phyloP scores from a whole-genome alignment of 495 filamentous ascomycete species.

The Hypoxylon lienhwacheense region DNA sequence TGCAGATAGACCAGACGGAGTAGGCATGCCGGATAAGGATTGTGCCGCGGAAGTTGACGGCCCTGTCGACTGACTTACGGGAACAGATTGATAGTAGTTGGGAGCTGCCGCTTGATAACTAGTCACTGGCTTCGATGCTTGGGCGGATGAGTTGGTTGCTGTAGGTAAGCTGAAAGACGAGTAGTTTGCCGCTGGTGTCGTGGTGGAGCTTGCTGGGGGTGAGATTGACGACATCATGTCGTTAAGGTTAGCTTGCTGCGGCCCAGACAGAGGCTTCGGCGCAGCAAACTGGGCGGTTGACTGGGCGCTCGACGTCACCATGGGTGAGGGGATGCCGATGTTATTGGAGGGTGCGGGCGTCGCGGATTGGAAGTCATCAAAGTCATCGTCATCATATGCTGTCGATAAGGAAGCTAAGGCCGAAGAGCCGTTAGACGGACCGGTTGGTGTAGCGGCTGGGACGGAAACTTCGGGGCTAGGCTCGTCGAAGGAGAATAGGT shows the following conservation, averaged over 20 bases:
- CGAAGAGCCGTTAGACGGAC: conserved; percentile 49
- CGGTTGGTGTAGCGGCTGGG: conserved; percentile 47
- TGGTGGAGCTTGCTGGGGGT: conserved; percentile 62
- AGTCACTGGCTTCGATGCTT: conserved; percentile 56
- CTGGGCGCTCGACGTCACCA: conserved; percentile 66
- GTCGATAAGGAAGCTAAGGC: conserved; percentile 58
- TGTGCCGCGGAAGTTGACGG: conserved; percentile 33
- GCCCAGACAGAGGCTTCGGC: conserved; percentile 79
- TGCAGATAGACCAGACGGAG: conserved; percentile 38
- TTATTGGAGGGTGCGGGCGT: conserved; percentile 55
- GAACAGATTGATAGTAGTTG: conserved; percentile 93
- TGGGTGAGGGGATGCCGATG: conserved; percentile 56
- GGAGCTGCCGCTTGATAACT: conserved; percentile 77
- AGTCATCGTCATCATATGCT: conserved; percentile 81
- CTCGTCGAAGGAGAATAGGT: conserved; percentile 90
- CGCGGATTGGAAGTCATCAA: conserved; percentile 98
- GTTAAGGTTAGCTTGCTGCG: conserved; percentile 76
- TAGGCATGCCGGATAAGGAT: conserved; percentile 33
- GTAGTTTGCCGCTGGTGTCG: conserved; percentile 56
- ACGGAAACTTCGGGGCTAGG: conserved; percentile 52
- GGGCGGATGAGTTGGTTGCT: conserved; percentile 47
- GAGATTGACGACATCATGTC: conserved; percentile 82
- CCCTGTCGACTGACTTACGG: conserved; percentile 44
- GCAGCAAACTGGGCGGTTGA: conserved; percentile 72
- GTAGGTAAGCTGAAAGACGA: conserved; percentile 57